Evolutionary conservation across 768 basidiomycete genomes (phyloP), one percentile per base, ranked within the genome.

Genomic region (Macrolepiota dolichaula): DNA sequence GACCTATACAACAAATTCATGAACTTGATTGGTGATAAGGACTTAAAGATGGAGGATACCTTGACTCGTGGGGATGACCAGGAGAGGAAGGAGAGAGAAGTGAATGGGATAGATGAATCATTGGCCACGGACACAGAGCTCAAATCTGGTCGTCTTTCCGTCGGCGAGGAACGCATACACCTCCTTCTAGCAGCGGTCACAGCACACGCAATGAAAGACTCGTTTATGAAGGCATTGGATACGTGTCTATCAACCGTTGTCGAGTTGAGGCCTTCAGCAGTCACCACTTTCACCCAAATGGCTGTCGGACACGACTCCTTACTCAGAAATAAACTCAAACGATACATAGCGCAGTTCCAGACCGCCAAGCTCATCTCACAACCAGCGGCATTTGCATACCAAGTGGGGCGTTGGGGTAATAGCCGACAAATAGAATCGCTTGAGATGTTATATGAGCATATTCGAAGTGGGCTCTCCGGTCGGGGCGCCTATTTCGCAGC

Each of bases 141-240:
- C 3, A 53, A 57, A 38, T 53, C 32, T 32, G 38, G 58, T 37
- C 67, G 36, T 1, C 19, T 42, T 32, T 24, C 59, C 24, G 62
- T 53, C 61, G 64, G 62, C 63, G 76, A 64, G 55, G 76, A 73
- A 38, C 75, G 72, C n/a, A 67, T 72, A 35, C 66, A 74, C 0
- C 62, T 86, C 35, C 72, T 88, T 25, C 75, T 88, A 35, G 77
- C 78, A 11, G 85, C 77, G 5, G 72, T 84, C n/a, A 75, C 83
- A 22, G 91, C 91, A 15, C 74, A 85, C 69, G 86, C 87, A 3
- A 79, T 85, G 68, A 72, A 76, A 32, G 74, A 83, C 66, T 76
- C 79, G n/a, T 90, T 92, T 64, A 66, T 72, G n/a, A 77, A 70
- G 35, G 87, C 89, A 2, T 67, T 91, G 51, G 70, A 72, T 46